Percentiles rank a stretch among this genome's conserved stretches.
phyloP scores from a whole-genome alignment of 345 rosid genomes.

The Syzygium aqueum region DNA sequence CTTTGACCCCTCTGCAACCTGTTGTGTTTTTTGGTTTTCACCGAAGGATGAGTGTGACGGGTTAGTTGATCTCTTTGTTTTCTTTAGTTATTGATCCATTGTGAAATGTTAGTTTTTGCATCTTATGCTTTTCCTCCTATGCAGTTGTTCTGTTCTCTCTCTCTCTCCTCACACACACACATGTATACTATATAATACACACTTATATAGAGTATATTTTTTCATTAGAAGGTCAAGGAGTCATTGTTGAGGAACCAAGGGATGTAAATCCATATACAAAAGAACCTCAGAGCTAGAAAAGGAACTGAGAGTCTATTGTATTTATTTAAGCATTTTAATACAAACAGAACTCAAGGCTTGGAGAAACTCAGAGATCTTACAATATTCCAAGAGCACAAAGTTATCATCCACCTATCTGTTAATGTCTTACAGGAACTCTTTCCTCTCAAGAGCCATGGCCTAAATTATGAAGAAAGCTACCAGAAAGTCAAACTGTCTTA shows the following conservation, averaged over 20 bases:
- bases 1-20: constrained; percentile 90
- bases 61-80: constrained; percentile 21
- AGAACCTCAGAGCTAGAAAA: not conserved
- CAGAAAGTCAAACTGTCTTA: not conserved
- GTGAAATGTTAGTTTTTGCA: not conserved
- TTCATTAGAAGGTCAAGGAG: not conserved
- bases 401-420: not conserved
- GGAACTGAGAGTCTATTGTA: not conserved
- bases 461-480: not conserved
- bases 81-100: not conserved
- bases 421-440: not conserved
- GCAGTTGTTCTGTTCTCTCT: not conserved
- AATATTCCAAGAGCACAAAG: not conserved
- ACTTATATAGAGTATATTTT: not conserved
- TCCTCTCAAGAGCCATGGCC: not conserved
- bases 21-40: constrained; percentile 96
- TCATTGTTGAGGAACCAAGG: not conserved
- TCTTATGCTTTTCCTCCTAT: not conserved
- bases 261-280: not conserved
- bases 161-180: not conserved
- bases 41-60: constrained; percentile 91
- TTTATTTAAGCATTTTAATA: not conserved
- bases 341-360: not conserved
- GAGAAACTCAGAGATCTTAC: not conserved
- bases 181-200: not conserved